phyloP scores from a whole-genome alignment of 2,329 filamentous ascomycete genomes.

The Madurella mycetomatis region DNA sequence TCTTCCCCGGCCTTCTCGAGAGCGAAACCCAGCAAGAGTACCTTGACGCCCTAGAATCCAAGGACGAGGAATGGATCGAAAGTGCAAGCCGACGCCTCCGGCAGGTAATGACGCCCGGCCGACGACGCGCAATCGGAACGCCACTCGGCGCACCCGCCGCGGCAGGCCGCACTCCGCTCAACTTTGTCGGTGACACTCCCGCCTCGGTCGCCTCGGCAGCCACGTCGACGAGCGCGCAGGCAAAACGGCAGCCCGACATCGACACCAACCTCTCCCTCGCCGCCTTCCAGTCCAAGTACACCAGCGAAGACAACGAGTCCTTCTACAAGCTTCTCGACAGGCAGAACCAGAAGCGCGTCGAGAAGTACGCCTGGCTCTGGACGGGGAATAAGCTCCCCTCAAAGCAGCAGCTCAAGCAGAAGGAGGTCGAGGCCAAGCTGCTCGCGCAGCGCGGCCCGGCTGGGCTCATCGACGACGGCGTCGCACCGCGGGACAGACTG shows the following conservation, averaged over 20 bases:
- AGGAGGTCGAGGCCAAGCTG: constrained; percentile 52
- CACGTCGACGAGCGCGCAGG: constrained; percentile 29
- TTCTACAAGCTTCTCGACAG: constrained; percentile 90
- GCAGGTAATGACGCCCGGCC: constrained; percentile 77
- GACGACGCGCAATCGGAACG: constrained; percentile 30
- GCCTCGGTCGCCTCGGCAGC: constrained; percentile 43
- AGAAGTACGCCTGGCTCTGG: constrained; percentile 89
- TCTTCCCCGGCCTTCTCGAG: constrained; percentile 88
- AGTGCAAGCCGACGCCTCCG: constrained; percentile 68
- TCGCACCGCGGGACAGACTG: constrained; percentile 49
- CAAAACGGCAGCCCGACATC: constrained; percentile 41
- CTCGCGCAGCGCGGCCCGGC: constrained; percentile 10
- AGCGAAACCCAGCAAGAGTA: constrained; percentile 87
- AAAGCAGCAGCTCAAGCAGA: constrained; percentile 70
- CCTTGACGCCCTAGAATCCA: constrained; percentile 82
- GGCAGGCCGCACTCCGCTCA: constrained; percentile 55
- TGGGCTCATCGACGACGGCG: constrained; percentile 51
- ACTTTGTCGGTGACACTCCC: constrained; percentile 71
- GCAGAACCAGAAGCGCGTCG: constrained; percentile 77
- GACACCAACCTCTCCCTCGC: constrained; percentile 77
- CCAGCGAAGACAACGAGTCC: constrained; percentile 95
- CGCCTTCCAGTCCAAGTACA: constrained; percentile 88
- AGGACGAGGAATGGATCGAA: constrained; percentile 79
- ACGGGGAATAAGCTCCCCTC: constrained; percentile 78
- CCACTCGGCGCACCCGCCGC: constrained; percentile 30